A percentile compares a stretch with the other conserved stretches of the same genome.
phyloP scores from a whole-genome alignment of 1,284 basidiomycete species.

The Earliella scabrosa region DNA sequence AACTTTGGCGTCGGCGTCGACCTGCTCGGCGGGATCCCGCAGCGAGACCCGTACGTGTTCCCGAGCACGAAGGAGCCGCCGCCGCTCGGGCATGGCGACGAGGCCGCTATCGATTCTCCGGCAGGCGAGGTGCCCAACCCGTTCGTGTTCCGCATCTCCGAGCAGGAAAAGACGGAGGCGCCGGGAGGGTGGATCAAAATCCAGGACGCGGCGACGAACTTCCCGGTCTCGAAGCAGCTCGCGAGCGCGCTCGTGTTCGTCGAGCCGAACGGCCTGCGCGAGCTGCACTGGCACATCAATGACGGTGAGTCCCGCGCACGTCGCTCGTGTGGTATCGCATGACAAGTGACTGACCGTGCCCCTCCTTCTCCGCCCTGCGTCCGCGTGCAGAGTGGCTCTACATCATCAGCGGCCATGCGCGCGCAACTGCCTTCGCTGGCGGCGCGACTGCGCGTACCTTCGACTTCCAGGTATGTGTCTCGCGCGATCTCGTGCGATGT shows the following conservation, averaged over 20 bases:
- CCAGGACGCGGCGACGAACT: constrained; percentile 33
- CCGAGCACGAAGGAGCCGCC: constrained; percentile 26
- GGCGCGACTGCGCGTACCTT: constrained; percentile 31
- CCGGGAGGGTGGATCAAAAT: constrained; percentile 35
- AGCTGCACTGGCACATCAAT: constrained; percentile 33
- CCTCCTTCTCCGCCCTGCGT: too few species aligned
- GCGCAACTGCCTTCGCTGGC: constrained; percentile 33
- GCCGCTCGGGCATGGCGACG: constrained; percentile 27
- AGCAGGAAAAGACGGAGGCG: constrained; percentile 28
- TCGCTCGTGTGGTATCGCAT: neutral
- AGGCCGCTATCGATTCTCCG: constrained; percentile 30
- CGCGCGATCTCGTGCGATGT: neutral
- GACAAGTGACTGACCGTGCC: too few species aligned
- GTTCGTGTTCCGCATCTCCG: constrained; percentile 32
- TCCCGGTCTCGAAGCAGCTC: constrained; percentile 29
- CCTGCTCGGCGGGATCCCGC: constrained; percentile 29
- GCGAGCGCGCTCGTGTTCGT: constrained; percentile 32
- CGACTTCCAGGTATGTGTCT: constrained; percentile 29
- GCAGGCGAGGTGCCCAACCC: constrained; percentile 31
- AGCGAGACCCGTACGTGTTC: constrained; percentile 33
- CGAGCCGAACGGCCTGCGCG: constrained; percentile 34
- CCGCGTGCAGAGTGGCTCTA: constrained; percentile 30
- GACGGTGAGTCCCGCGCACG: constrained; percentile 28
- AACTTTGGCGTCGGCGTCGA: constrained; percentile 30
- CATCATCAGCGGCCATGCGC: constrained; percentile 31